Conservation (phyloP, 169 alveolate genomes). For the Plasmodium vivax region DNA sequence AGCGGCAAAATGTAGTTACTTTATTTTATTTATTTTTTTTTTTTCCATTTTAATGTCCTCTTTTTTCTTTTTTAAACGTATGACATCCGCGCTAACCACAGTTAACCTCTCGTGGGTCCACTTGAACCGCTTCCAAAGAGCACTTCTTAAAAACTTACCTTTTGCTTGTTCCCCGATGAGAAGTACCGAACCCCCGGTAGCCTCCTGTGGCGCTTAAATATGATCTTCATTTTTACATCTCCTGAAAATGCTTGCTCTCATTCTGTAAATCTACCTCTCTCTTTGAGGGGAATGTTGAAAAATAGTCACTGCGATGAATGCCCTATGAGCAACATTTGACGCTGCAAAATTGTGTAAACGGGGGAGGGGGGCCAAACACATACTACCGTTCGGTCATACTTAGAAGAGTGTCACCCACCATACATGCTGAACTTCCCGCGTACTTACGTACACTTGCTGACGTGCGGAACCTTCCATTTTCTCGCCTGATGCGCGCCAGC, state of each 20-base stretch:
- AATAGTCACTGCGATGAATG: neutral
- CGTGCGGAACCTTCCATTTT: neutral
- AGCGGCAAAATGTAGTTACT: neutral
- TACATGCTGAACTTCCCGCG: neutral
- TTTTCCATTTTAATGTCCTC: neutral
- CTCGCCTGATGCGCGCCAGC: neutral
- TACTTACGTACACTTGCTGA: neutral
- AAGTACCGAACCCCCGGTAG: slow-evolving; percentile 13
- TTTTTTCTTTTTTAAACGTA: neutral
- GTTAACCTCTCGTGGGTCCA: neutral
- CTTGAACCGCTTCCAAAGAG: neutral
- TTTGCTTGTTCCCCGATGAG: slow-evolving; percentile 19
- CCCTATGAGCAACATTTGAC: neutral
- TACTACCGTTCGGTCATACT: neutral
- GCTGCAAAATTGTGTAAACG: neutral
- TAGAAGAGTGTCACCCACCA: neutral
- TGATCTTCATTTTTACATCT: slow-evolving; percentile 35
- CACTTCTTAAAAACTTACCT: slow-evolving; percentile 7
- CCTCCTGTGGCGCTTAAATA: slow-evolving; percentile 12
- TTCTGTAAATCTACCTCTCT: neutral
- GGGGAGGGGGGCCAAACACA: neutral
- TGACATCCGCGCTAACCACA: neutral
- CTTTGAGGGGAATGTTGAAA: neutral
- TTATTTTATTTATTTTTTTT: neutral
- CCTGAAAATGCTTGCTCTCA: neutral